A percentile compares a stretch with the other conserved stretches of the same genome.
Conservation (phyloP, 176 grass and related monocot species). For the Carex littledalei region DNA sequence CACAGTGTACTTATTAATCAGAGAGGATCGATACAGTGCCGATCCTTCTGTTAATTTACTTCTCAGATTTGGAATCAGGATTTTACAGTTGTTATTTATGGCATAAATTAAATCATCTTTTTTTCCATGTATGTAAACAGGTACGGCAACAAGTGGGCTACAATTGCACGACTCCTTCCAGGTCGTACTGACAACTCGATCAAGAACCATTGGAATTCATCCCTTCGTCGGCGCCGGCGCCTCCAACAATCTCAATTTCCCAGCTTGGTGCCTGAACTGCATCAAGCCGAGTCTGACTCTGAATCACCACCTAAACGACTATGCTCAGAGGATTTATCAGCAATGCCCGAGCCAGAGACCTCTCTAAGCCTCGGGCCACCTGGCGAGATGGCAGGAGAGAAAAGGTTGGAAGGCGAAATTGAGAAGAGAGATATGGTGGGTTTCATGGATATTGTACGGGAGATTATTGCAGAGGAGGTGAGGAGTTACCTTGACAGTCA, state of each 20-base stretch:
- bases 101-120: background rate
- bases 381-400: background rate
- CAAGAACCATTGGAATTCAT: slow-evolving; percentile 99
- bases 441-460: slow-evolving; percentile 26
- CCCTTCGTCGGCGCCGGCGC: slow-evolving; percentile 37
- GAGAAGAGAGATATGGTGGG: slow-evolving; percentile 20
- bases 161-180: slow-evolving; percentile 61
- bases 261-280: background rate
- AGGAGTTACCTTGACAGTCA: slow-evolving; percentile 29
- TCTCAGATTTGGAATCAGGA: background rate
- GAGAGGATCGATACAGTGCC: background rate
- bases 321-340: background rate
- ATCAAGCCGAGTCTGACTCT: slow-evolving; percentile 9
- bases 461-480: slow-evolving; percentile 77
- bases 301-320: slow-evolving; percentile 5
- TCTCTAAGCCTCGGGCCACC: slow-evolving; percentile 58
- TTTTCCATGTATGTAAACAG: background rate
- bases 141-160: slow-evolving; percentile 88
- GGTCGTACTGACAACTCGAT: slow-evolving; percentile 94
- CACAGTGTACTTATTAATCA: background rate
- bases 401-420: background rate
- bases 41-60: background rate
- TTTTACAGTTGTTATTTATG: background rate
- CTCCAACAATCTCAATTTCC: background rate
- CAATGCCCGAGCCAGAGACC: slow-evolving; percentile 38